A percentile compares a stretch with the other conserved stretches of the same genome.
phyloP scores from a whole-genome alignment of 805 yeast species.

The Geotrichum ghanense region DNA sequence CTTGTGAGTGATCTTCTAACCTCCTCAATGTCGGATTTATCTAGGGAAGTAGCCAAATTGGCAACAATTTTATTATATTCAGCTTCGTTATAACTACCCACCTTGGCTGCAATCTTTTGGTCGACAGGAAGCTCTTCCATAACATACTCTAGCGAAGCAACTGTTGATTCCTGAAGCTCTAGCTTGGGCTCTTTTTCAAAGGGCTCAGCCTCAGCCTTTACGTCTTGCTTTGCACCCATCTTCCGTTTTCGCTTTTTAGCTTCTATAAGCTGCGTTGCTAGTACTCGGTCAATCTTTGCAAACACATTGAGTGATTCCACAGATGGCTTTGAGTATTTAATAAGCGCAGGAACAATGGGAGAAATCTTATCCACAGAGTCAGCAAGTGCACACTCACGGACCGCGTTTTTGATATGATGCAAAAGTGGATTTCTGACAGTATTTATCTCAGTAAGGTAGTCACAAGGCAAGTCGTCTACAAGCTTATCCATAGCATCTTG shows the following conservation, averaged over 20 bases:
- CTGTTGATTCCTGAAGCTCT: too few species aligned
- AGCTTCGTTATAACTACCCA: too few species aligned
- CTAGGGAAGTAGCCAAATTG: background rate
- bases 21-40: background rate
- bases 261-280: background rate
- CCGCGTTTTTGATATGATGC: constrained; percentile 15
- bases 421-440: constrained; percentile 21
- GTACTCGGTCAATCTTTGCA: constrained; percentile 2
- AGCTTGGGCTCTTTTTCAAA: too few species aligned
- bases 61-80: background rate
- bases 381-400: constrained; percentile 24
- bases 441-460: constrained; percentile 20
- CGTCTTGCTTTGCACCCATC: background rate
- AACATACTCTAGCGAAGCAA: too few species aligned
- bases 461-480: constrained; percentile 29
- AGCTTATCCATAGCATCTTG: constrained; percentile 32
- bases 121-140: too few species aligned
- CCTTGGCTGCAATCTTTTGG: too few species aligned
- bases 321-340: constrained; percentile 14
- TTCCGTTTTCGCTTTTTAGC: background rate
- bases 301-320: constrained; percentile 10
- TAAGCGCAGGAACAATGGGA: constrained; percentile 21
- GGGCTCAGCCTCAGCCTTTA: too few species aligned
- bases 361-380: constrained; percentile 23
- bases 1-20: background rate